Evolutionary conservation across 2,329 filamentous ascomycete genomes (phyloP), one percentile per base, ranked within the genome.

Genomic region (Emergomyces orientalis): DNA sequence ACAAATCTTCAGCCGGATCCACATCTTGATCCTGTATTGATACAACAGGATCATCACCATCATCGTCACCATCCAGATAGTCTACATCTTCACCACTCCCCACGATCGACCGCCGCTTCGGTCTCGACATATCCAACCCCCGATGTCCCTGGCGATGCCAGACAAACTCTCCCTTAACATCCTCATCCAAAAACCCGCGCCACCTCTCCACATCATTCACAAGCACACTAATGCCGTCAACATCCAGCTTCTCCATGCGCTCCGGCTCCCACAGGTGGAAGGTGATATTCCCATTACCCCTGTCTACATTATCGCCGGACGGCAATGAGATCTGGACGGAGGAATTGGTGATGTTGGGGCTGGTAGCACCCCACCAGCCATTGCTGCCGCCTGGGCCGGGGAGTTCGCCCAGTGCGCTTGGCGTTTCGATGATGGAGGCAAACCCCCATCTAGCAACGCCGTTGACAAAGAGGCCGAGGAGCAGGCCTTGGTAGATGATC

Each of bases 361-460:
- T 77, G 3, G 79, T 75, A 2, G 75, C 70, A 13, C 76, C 74
- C 71, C 77, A 76, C 69, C 76, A 71, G 56, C 78, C 78, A 63
- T 77, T 76, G 34, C 70, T 68, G 25, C 76, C 76, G 49, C 74
- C 71, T 17, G 79, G 75, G 8, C 82, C 60, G 70, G 72, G 63
- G 71, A 79, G 56, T 75, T 82, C 80, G 11, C 83, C 80, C 30
- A 99, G 77, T 0, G 86, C 86, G 0, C 76, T 82, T 0, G 89
- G 85, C 0, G 94, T 97, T 76, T 99, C 88, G 19, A 99, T 82
- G 56, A 99, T 85, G 0, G 88, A 83, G 65, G 91, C 92, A 73
- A 96, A 99, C 0, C 92, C 92, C 94, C 94, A 97, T 52, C 93
- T 84, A 3, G 92, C 93, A 64, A 95, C 86, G 60, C 94, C 93